Evolutionary conservation across 2,329 filamentous ascomycete genomes (phyloP), one percentile per base, ranked within the genome.

Genomic region (Cladosporium sp.): DNA sequence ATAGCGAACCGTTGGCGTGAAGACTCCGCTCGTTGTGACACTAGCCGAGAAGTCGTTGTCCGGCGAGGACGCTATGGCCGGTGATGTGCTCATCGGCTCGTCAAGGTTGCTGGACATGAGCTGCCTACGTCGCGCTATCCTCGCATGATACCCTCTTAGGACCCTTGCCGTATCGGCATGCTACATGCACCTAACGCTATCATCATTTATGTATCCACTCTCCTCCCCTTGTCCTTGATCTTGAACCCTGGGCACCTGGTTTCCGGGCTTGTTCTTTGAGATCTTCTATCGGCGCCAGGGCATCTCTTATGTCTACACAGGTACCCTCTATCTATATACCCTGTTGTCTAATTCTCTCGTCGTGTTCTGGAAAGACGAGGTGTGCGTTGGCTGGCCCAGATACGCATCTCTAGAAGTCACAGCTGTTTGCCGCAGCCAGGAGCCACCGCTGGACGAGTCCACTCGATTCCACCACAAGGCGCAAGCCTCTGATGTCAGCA

Each of bases 31-130:
- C 22, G 27, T 47, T 15, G 36, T 47, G 44, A 39, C 13, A 40
- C 44, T 48, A 48, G 45, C 27, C 45, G 45, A 27, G 27, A 36
- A 37, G 17, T 30, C 27, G 45, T 48, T 41, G 37, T 48, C 45
- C 37, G 45, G 37, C 37, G 11, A 48, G 45, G 34, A 13, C 20
- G 37, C 37, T 40, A 22, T 40, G 29, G 34, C 44, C 45, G 45
- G 24, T 48, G 45, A 32, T 41, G 45, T 34, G 37, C 37, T 24
- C 34, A 36, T 47, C 15, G 17, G 36, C 44, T 20, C 44, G 36
- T 47, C 39, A 39, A 40, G 44, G 44, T 47, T 47, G 36, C 36
- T 47, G 44, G 44, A 47, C 34, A 19, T 38, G 39, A 27, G 39
- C 13, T 36, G 13, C 39, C 22, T 20, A 27, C 2, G 19, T 20